Base-by-base conservation (phyloP, 225 moss, liverwort and hornwort species). In the Takakia lepidozioides region DNA sequence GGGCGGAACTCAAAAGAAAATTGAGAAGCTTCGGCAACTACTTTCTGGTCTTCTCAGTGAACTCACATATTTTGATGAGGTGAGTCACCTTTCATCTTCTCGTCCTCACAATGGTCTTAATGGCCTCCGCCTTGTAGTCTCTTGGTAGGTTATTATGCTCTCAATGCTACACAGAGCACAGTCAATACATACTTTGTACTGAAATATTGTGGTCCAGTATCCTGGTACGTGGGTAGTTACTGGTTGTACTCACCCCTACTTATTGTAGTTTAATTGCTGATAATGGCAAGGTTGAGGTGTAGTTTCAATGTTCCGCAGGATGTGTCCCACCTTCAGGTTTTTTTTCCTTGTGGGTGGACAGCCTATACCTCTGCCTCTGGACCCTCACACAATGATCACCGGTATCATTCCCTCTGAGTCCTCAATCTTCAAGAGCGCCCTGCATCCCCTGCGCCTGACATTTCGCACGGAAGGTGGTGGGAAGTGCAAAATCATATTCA, bases 61-160 rank as follows among this genome's bases (percentile, higher is more conserved):
- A 71, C 56, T 92, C 41, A 92, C 83, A 14, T 81, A 87, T 66
- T 87, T 92, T 56, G 91, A 92, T 45, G 81, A 92, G 80, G 90
- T 90, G 48, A 50, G 10, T 50, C 60, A n/a, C n/a, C n/a, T n/a
- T n/a, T n/a, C n/a, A n/a, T n/a, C n/a, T n/a, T n/a, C n/a, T n/a
- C n/a, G n/a, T n/a, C n/a, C n/a, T n/a, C n/a, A n/a, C n/a, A n/a
- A n/a, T n/a, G n/a, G n/a, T n/a, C n/a, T n/a, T n/a, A n/a, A n/a
- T n/a, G n/a, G n/a, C n/a, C n/a, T n/a, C n/a, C n/a, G n/a, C n/a
- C n/a, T n/a, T n/a, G n/a, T n/a, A n/a, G n/a, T n/a, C n/a, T n/a
- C n/a, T n/a, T n/a, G n/a, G n/a, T n/a, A n/a, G n/a, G n/a, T n/a
- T n/a, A n/a, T n/a, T n/a, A n/a, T n/a, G n/a, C n/a, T n/a, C n/a